Evolutionary conservation across 805 yeast species (phyloP).

Genomic region (Wickerhamia fluorescens): DNA sequence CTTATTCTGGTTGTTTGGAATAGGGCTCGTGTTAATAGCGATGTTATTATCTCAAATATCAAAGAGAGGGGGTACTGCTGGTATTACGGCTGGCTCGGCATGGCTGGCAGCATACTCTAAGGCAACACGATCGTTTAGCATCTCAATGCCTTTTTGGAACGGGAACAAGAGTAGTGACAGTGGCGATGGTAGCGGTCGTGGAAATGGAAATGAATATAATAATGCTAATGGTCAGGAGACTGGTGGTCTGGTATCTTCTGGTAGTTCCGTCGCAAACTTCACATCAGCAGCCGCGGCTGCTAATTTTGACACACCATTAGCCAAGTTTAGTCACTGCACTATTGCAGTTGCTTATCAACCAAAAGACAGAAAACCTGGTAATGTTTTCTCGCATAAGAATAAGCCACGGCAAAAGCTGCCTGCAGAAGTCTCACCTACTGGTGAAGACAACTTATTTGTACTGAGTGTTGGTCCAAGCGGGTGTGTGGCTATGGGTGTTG

Average conservation of each 20-base stretch:
- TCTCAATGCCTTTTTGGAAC: too few species aligned
- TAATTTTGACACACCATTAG: slow-evolving; percentile 15
- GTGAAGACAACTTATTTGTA: slow-evolving; percentile 70
- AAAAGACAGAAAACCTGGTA: slow-evolving; percentile 53
- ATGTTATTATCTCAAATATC: too few species aligned
- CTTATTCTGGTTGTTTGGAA: too few species aligned
- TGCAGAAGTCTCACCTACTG: slow-evolving; percentile 50
- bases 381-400: slow-evolving; percentile 31
- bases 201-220: not conserved
- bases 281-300: slow-evolving; percentile 13
- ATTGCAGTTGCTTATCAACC: slow-evolving; percentile 70
- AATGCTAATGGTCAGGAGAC: slow-evolving; percentile 1
- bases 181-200: slow-evolving; percentile 4
- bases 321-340: slow-evolving; percentile 34
- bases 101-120: too few species aligned
- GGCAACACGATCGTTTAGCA: too few species aligned
- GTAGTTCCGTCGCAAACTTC: too few species aligned
- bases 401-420: slow-evolving; percentile 17
- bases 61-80: too few species aligned
- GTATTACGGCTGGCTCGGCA: slow-evolving; percentile 4
- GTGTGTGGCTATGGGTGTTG: slow-evolving; percentile 62
- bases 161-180: too few species aligned
- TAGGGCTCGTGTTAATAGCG: too few species aligned
- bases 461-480: slow-evolving; percentile 33
- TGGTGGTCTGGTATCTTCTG: too few species aligned